phyloP scores from a whole-genome alignment of 2,329 filamentous ascomycete genomes.

The Myrmaecium sp. region DNA sequence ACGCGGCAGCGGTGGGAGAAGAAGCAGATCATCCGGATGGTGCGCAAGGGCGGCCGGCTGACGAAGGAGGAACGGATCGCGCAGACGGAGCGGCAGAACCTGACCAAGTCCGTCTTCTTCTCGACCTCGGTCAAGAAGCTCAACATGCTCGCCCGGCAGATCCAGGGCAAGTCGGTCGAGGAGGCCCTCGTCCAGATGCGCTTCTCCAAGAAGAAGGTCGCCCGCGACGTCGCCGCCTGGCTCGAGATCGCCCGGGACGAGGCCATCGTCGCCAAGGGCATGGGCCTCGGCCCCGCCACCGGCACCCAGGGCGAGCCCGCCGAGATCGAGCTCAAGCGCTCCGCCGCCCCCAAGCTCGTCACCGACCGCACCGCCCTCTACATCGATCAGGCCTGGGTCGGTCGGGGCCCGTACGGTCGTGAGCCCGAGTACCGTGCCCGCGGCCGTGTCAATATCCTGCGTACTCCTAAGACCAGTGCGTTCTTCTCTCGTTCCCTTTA shows the following conservation, averaged over 20 bases:
- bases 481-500: constrained; percentile 10
- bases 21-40: constrained; percentile 64
- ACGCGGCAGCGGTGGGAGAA: constrained; percentile 61
- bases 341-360: too few species aligned
- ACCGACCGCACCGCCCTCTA: constrained; percentile 69
- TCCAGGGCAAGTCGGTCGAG: constrained; percentile 81
- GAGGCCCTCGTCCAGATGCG: constrained; percentile 91
- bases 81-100: constrained; percentile 42
- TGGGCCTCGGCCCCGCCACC: constrained; percentile 46
- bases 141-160: constrained; percentile 68
- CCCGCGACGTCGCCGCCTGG: constrained; percentile 61
- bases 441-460: constrained; percentile 50
- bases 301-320: constrained; percentile 21
- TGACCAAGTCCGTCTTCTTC: constrained; percentile 51
- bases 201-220: constrained; percentile 87
- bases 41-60: constrained; percentile 51
- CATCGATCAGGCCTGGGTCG: constrained; percentile 85
- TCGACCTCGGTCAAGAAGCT: constrained; percentile 89
- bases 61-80: constrained; percentile 50
- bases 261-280: constrained; percentile 64
- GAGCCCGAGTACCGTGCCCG: constrained; percentile 53
- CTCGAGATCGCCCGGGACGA: constrained; percentile 66
- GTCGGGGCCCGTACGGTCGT: constrained; percentile 49
- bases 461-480: constrained; percentile 59
- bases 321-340: constrained; percentile 55